Evolutionary conservation across 805 yeast species (phyloP).

Genomic region (Candida maltosa): DNA sequence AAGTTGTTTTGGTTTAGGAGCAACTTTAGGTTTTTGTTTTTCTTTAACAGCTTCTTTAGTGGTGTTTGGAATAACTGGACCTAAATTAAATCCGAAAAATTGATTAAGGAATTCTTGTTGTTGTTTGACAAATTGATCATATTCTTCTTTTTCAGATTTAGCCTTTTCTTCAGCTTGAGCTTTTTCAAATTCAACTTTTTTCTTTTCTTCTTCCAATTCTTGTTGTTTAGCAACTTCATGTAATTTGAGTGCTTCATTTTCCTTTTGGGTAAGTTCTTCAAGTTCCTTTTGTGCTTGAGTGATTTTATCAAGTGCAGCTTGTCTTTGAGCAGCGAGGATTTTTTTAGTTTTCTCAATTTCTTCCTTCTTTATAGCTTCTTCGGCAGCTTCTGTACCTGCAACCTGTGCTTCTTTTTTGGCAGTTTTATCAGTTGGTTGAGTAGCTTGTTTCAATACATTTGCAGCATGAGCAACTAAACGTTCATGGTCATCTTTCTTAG

Average conservation of each 20-base stretch:
- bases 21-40: slow-evolving; percentile 6
- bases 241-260: background rate
- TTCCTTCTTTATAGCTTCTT: background rate
- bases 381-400: slow-evolving; percentile 1
- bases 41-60: slow-evolving; percentile 1
- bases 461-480: background rate
- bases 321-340: too few species aligned
- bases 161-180: slow-evolving; percentile 2
- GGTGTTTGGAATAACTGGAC: background rate
- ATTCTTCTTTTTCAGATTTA: slow-evolving; percentile 6
- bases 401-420: slow-evolving; percentile 1
- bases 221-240: background rate
- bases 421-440: too few species aligned
- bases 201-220: background rate
- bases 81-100: slow-evolving; percentile 14
- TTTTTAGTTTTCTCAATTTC: too few species aligned
- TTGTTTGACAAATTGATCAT: slow-evolving; percentile 11
- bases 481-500: background rate
- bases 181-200: background rate
- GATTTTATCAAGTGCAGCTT: slow-evolving; percentile 1
- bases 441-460: background rate
- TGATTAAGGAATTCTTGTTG: slow-evolving; percentile 24
- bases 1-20: slow-evolving; percentile 7
- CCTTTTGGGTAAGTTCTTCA: too few species aligned
- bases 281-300: background rate